Base-by-base conservation (phyloP, 192 early-diverging fungal species). In the Coemansia sp. region DNA sequence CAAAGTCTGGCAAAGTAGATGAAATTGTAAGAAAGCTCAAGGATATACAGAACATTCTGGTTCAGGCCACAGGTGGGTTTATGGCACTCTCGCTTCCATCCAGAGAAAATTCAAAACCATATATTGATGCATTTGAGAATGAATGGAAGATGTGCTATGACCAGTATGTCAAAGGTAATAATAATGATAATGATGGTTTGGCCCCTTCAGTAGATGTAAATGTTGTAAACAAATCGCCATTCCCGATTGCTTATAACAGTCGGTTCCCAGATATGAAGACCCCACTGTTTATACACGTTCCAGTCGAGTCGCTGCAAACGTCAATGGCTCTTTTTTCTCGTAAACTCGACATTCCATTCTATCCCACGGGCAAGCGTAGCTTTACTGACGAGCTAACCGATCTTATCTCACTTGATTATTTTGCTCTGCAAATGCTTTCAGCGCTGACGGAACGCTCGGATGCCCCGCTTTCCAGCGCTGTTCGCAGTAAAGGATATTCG, bases 401-500 rank as follows among this genome's bases (percentile, higher is more conserved):
- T 9, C 73, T 84, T 19, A 80, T 38, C 81, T 86, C 47, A 85
- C 92, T 2, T 50, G 32, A 32, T 2, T 32, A 32, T 32, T 32
- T 32, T 32, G 32, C 32, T 32, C 32, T 32, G 2, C 32, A 67
- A 1, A 67, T 94, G 21, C 72, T 95, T 23, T 79, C 85, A n/a
- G 89, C 89, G 64, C 68, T 94, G 7, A 70, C 94, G 6, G 85
- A 87, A 9, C 81, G 89, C 23, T 76, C 85, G 4, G 93, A 94
- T 53, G 93, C 93, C 2, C 91, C 91, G 0, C 76, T 95, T 5
- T 94, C 87, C 79, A 89, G 81, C 11, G 87, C 89, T 0, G 86
- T 94, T 21, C 86, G 93, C 47, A 93, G 92, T 11, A 78, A 77
- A 43, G 89, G 90, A 37, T 92, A 86, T 53, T 92, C 93, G 0